phyloP scores from a whole-genome alignment of 257 asterid species.

The Lycium ferocissimum region DNA sequence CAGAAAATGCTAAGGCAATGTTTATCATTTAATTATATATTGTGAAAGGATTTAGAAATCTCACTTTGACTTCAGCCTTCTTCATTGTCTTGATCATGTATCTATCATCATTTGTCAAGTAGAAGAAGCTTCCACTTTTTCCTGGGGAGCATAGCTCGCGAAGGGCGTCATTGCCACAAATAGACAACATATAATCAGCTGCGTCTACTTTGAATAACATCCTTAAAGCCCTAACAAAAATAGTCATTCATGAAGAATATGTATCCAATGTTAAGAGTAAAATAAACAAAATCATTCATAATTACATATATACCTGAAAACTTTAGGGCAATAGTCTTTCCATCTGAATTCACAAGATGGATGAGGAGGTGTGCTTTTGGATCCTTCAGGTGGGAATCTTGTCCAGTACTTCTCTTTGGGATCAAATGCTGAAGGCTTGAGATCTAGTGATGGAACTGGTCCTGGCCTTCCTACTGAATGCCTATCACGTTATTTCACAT shows the following conservation, averaged over 20 bases:
- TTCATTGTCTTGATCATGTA: slow-evolving; percentile 37
- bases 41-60: neutral
- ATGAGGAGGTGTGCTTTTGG: slow-evolving; percentile 32
- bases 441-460: slow-evolving; percentile 30
- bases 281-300: neutral
- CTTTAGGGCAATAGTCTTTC: slow-evolving; percentile 36
- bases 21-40: neutral
- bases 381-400: slow-evolving; percentile 33
- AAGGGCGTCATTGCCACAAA: slow-evolving; percentile 35
- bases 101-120: slow-evolving; percentile 32
- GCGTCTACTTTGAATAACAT: slow-evolving; percentile 35
- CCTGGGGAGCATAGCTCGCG: slow-evolving; percentile 35
- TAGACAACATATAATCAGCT: slow-evolving; percentile 30
- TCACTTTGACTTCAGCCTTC: slow-evolving; percentile 37
- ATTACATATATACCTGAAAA: slow-evolving; percentile 25
- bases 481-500: slow-evolving; percentile 16
- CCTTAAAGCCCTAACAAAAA: slow-evolving; percentile 29
- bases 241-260: neutral
- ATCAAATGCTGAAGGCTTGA: slow-evolving; percentile 29
- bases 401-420: slow-evolving; percentile 34
- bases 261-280: neutral
- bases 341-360: slow-evolving; percentile 35
- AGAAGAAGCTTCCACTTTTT: slow-evolving; percentile 32
- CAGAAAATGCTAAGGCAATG: neutral
- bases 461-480: slow-evolving; percentile 34